Percentiles rank a stretch among this genome's conserved stretches.
These are phyloP conservation scores for Asterella californica DNA, from an alignment of 225 moss, liverwort and hornwort species.

Conservation along the genomic window DNA sequence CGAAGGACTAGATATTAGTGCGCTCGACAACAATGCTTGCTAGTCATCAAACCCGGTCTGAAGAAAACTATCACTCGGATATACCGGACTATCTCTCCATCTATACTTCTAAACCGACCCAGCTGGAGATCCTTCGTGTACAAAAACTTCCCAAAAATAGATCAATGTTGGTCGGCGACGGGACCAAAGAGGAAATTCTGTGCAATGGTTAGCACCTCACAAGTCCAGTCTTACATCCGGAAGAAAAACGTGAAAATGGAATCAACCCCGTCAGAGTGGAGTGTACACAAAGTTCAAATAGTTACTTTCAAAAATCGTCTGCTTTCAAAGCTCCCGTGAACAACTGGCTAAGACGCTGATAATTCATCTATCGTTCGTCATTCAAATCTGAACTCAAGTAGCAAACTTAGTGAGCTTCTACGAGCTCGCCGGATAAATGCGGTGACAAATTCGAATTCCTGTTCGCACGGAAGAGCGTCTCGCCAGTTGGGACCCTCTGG, in stretches of 20 bases:
- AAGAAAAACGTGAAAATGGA: too few species aligned
- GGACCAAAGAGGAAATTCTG: too few species aligned
- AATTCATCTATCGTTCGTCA: not conserved
- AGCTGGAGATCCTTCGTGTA: too few species aligned
- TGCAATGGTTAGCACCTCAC: too few species aligned
- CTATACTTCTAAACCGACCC: not conserved
- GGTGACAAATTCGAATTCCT: not conserved
- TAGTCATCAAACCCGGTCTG: not conserved
- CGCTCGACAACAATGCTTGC: not conserved
- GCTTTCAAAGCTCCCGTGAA: not conserved
- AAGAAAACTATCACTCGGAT: not conserved
- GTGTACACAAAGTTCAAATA: too few species aligned
- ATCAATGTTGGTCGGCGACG: too few species aligned
- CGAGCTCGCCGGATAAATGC: not conserved
- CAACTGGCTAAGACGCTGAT: not conserved
- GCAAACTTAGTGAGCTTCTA: constrained; percentile 16
- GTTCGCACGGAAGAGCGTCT: constrained; percentile 12
- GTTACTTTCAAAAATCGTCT: too few species aligned
- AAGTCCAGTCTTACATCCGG: too few species aligned
- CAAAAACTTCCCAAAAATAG: too few species aligned
- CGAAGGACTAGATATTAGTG: not conserved
- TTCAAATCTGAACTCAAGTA: not conserved
- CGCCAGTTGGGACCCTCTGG: not conserved
- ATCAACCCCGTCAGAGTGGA: too few species aligned
- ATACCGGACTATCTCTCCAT: not conserved